Evolutionary conservation across 2,329 filamentous ascomycete species (phyloP), one percentile per base, ranked within the genome.

Genomic region (Zasmidium cellare): DNA sequence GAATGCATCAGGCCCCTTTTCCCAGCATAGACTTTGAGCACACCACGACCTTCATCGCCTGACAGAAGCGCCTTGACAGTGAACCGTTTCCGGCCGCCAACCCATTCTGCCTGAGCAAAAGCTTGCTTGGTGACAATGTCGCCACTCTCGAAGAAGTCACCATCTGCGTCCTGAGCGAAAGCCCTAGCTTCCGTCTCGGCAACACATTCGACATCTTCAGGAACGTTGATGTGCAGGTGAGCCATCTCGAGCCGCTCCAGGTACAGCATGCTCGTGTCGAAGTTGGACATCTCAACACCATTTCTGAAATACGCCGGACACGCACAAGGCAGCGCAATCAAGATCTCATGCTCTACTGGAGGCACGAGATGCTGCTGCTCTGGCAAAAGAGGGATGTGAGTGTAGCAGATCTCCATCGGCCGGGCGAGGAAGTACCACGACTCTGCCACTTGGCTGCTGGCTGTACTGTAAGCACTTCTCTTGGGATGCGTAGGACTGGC

Each of bases 1-100:
- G 90, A 96, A 76, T 97, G 94, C 92, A 97, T 97, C 55, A 99
- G 81, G 0, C 96, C 96, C 62, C 92, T 87, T 74, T 92, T 94
- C 59, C 96, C 94, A 12, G 92, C 93, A 74, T 97, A 99, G 35
- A 99, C 80, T 74, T 96, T 97, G 57, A 99, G 79, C 12, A 89
- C 84, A 45, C 91, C 94, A 45, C 90, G 88, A 12, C 92, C 92
- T 75, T 97, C 93, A 66, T 97, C 93, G 23, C 91, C 90, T 1
- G 96, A 93, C 0, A 99, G 80, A 16, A 97, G 78, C 1, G 91
- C 94, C 75, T 99, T 99, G 70, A 99, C 82, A 0, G 92, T 96
- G 73, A 96, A 97, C 25, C 91, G 87, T 75, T 99, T 99, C 64
- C 88, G 81, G 16, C 92, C 92, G 64, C 83, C 84, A 67, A 90